phyloP scores from a whole-genome alignment of 2,329 filamentous ascomycete species.

The Orbilia quercus region DNA sequence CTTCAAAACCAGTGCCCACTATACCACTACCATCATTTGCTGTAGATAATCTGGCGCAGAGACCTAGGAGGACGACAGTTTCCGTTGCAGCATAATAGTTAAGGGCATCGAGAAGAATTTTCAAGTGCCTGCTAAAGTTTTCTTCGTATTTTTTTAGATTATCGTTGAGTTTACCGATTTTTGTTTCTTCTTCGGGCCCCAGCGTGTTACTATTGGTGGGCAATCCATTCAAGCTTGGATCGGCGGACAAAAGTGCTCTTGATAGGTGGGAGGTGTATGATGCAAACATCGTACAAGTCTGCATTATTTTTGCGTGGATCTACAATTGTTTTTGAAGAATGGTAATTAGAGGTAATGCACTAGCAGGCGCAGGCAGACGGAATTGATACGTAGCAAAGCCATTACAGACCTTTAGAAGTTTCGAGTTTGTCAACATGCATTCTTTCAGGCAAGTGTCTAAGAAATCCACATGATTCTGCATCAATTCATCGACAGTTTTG shows the following conservation, averaged over 20 bases:
- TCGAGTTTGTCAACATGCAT: constrained; percentile 98
- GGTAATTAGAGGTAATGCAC: neutral
- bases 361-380: neutral
- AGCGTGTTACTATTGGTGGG: constrained; percentile 49
- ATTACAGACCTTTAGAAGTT: constrained; percentile 81
- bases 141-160: constrained; percentile 91
- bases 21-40: constrained; percentile 78
- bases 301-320: constrained; percentile 98
- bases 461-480: constrained; percentile 99
- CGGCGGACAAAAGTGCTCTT: constrained; percentile 82
- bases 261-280: constrained; percentile 88
- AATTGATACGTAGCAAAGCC: constrained; percentile 1
- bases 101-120: constrained; percentile 91
- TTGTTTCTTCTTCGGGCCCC: constrained; percentile 61
- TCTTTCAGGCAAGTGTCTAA: constrained; percentile 97
- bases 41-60: constrained; percentile 84
- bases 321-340: constrained; percentile 62
- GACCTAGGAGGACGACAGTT: constrained; percentile 89
- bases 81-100: constrained; percentile 98
- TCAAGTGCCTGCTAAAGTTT: constrained; percentile 90
- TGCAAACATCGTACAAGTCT: constrained; percentile 93
- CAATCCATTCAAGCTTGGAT: constrained; percentile 71
- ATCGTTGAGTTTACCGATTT: constrained; percentile 82
- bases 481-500: constrained; percentile 95
- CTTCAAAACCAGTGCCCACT: constrained; percentile 34